Evolutionary conservation across 1,139 yeast genomes (phyloP).

Genomic region (Taphrina flavorubra): DNA sequence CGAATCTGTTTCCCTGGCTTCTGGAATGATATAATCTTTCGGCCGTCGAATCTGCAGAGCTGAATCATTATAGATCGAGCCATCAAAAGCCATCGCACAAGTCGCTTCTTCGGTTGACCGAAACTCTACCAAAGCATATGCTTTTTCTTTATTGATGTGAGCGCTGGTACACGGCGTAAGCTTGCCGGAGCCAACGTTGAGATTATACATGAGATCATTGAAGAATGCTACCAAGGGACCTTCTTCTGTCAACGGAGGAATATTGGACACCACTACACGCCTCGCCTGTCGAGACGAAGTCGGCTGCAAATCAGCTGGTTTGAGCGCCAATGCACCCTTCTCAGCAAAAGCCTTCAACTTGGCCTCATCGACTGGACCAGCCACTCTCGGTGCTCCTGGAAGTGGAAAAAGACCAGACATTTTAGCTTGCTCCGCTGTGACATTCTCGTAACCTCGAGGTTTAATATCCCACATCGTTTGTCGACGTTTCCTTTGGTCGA

Average conservation of each 20-base stretch:
- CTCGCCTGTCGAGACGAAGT: slow-evolving; percentile 54
- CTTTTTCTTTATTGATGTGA: slow-evolving; percentile 45
- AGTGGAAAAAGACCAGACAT: slow-evolving; percentile 78
- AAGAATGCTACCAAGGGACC: slow-evolving; percentile 45
- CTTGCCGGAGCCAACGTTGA: slow-evolving; percentile 36
- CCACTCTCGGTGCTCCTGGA: slow-evolving; percentile 68
- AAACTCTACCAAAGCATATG: slow-evolving; percentile 56
- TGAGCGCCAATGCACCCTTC: slow-evolving; percentile 48
- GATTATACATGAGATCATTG: slow-evolving; percentile 47
- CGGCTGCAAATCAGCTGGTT: slow-evolving; percentile 46
- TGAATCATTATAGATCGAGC: slow-evolving; percentile 52
- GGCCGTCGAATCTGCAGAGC: slow-evolving; percentile 61
- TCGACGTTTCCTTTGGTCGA: slow-evolving; percentile 57
- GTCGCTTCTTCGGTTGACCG: slow-evolving; percentile 66
- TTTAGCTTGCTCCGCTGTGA: slow-evolving; percentile 80
- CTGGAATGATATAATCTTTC: slow-evolving; percentile 63
- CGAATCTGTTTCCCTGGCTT: slow-evolving; percentile 39
- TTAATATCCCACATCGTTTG: slow-evolving; percentile 74
- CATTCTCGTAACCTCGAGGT: slow-evolving; percentile 76
- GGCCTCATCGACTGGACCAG: slow-evolving; percentile 57
- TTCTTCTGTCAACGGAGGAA: slow-evolving; percentile 55
- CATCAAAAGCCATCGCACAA: slow-evolving; percentile 59
- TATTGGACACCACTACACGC: slow-evolving; percentile 59
- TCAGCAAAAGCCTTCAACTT: slow-evolving; percentile 60
- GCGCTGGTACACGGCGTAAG: slow-evolving; percentile 41